These are phyloP conservation scores for Casuarina equisetifolia DNA, from an alignment of 306 rosid species.

Conservation along the genomic window DNA sequence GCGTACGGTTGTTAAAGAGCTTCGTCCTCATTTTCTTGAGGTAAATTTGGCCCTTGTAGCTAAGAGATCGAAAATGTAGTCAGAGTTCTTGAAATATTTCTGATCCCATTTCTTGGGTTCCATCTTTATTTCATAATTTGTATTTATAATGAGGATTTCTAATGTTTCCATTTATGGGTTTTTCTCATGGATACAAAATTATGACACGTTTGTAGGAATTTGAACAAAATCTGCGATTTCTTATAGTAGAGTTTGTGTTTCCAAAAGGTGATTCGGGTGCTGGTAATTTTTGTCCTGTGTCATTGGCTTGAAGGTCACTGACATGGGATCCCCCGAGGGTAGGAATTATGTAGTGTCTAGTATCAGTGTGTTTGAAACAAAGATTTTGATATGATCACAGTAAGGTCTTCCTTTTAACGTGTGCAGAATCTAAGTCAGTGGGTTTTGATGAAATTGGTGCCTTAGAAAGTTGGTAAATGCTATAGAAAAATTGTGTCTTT, in stretches of 20 bases:
- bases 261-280: background rate
- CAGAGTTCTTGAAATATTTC: background rate
- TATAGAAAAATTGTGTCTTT: background rate
- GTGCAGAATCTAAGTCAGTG: background rate
- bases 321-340: background rate
- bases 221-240: background rate
- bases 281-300: background rate
- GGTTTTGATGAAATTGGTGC: background rate
- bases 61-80: background rate
- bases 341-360: background rate
- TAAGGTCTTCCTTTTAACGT: background rate
- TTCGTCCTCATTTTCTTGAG: constrained; percentile 79
- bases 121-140: background rate
- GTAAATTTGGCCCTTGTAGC: constrained; percentile 28
- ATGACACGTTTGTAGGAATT: background rate
- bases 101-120: constrained; percentile 8
- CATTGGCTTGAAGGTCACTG: background rate
- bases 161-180: background rate
- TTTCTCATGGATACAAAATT: background rate
- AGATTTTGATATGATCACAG: background rate
- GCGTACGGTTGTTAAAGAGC: constrained; percentile 60
- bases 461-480: background rate
- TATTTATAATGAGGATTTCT: background rate
- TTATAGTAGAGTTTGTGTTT: background rate
- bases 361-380: background rate